Evolutionary conservation across 2,329 filamentous ascomycete species (phyloP).

Genomic region (Fusarium fujikuroi): DNA sequence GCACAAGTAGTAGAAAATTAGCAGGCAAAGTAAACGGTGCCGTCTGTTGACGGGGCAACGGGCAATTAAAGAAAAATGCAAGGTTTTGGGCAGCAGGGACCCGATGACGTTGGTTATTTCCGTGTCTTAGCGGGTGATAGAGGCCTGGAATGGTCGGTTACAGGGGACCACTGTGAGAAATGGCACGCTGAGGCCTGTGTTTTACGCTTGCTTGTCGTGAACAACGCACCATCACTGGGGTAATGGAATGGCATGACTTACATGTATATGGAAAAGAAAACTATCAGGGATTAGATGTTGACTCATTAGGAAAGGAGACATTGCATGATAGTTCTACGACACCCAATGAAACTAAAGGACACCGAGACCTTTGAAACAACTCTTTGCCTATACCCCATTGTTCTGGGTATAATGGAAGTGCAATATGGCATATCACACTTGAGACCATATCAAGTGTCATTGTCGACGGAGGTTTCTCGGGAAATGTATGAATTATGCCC

Average conservation of each 20-base stretch:
- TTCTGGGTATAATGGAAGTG: background rate
- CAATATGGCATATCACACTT: background rate
- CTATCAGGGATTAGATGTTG: background rate
- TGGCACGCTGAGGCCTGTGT: conserved; percentile 20
- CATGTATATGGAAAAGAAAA: background rate
- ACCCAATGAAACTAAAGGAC: conserved; percentile 1
- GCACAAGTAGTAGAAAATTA: conserved; percentile 32
- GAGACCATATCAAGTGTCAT: background rate
- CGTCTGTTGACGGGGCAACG: conserved; percentile 44
- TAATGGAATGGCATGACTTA: conserved; percentile 35
- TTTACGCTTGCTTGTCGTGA: conserved; percentile 20
- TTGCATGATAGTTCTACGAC: background rate
- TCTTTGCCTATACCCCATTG: background rate
- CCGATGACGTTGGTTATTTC: conserved; percentile 18
- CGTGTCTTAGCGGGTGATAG: conserved; percentile 11
- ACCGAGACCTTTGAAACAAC: background rate
- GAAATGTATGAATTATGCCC: background rate
- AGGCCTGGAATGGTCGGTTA: conserved; percentile 25
- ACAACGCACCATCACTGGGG: conserved; percentile 41
- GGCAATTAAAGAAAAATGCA: conserved; percentile 22
- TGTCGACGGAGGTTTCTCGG: background rate
- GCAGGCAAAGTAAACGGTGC: conserved; percentile 39
- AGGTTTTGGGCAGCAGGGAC: conserved; percentile 12
- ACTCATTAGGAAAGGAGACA: conserved; percentile 8
- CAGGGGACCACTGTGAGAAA: conserved; percentile 32